Base-by-base conservation (phyloP, 345 rosid genomes). In the Populus deltoides region DNA sequence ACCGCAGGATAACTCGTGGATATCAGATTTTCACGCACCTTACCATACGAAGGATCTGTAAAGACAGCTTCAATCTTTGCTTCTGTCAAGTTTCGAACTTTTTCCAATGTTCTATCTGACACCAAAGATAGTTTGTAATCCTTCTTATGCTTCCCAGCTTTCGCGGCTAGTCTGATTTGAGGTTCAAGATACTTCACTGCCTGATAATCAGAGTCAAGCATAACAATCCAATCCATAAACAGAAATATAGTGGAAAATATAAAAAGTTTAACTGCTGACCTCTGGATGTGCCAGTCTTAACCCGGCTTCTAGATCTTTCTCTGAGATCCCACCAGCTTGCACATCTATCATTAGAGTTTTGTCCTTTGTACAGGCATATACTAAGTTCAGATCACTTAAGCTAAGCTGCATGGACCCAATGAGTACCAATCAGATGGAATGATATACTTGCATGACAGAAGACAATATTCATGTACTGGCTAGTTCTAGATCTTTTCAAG, bases 331-430 rank as follows among this genome's bases (percentile, higher is more conserved):
- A 71, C 89, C 86, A 79, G 98, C 86, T 87, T 93, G 97, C 45
- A 92, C 99, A 84, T 96, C 99, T 77, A 93, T 91, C 99, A 96
- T 93, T 88, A 96, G 86, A 74, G 97, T 92, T 80, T 93, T 93
- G 69, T 92, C 97, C 87, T 83, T 92, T 77, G 97, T 93, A 86
- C 99, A 96, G 53, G 99, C 99, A 81, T 93, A 96, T 65, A 93
- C 88, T 87, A 96, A 86, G 88, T 87, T 93, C 77, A 96, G 92
- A 83, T 93, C 99, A 85, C 99, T 93, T 78, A 89, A 82, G 85
- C 81, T 86, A 83, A 96, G 98, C 98, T 96, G 94, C 87, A 85
- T 76, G 62, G 63, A 80, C 72, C 78, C 74, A 75, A 79, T 7
- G 66, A 55, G 49, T 63, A 78, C 62, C 73, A 72, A 74, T 77